phyloP scores from a whole-genome alignment of 225 moss, liverwort and hornwort genomes.

The Climacium dendroides region DNA sequence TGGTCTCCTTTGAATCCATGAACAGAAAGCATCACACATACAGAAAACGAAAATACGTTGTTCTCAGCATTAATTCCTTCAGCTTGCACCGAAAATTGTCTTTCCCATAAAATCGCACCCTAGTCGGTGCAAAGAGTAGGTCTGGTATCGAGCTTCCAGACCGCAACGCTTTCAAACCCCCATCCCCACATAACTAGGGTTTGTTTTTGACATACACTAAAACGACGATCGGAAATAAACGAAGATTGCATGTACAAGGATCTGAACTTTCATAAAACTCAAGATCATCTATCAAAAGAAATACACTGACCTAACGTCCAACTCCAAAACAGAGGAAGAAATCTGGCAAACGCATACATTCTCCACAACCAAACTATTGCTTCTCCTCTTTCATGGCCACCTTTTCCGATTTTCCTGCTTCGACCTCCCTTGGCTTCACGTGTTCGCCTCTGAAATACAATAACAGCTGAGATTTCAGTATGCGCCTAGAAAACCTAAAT shows the following conservation, averaged over 20 bases:
- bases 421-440: constrained; percentile 56
- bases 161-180: background rate
- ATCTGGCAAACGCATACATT: background rate
- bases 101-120: background rate
- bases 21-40: background rate
- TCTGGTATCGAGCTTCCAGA: background rate
- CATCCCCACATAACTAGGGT: background rate
- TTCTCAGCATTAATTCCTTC: background rate
- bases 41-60: background rate
- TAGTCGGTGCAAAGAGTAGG: background rate
- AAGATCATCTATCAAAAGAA: background rate
- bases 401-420: constrained; percentile 40
- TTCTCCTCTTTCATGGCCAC: constrained; percentile 38
- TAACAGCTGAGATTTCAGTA: background rate
- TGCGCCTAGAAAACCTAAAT: background rate
- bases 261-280: background rate
- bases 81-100: background rate
- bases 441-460: constrained; percentile 30
- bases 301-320: background rate
- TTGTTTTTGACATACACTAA: background rate
- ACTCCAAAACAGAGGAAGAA: background rate
- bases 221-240: background rate
- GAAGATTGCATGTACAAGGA: background rate
- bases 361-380: background rate
- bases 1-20: background rate